Evolutionary conservation across 371 early-diverging fungal species (phyloP).

Genomic region (Massospora cicadina): DNA sequence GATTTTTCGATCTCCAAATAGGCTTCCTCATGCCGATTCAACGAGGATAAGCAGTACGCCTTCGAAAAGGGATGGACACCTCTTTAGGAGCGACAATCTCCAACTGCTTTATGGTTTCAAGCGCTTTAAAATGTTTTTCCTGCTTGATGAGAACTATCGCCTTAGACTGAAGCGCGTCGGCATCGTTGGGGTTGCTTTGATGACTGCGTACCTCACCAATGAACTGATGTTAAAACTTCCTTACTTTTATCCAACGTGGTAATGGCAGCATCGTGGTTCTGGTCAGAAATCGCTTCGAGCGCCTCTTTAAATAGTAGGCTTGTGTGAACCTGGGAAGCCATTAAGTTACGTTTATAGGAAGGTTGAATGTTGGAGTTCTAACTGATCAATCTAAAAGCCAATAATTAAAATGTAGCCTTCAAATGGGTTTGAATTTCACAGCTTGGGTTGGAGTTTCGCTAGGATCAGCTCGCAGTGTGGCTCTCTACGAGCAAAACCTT

Average conservation of each 20-base stretch:
- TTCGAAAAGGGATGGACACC: background rate
- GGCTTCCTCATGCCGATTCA: conserved; percentile 7
- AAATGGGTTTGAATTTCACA: no score
- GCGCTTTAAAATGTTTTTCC: conserved; percentile 1
- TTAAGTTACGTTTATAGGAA: background rate
- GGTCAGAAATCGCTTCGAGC: background rate
- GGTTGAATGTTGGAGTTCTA: no score
- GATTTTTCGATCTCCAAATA: background rate
- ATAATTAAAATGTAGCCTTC: no score
- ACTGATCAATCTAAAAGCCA: no score
- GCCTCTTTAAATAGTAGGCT: background rate
- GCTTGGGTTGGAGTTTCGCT: no score
- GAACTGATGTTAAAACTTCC: background rate
- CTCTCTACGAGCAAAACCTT: no score
- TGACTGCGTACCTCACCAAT: background rate
- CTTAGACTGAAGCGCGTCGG: background rate
- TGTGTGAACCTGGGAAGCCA: background rate
- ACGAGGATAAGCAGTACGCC: conserved; percentile 1
- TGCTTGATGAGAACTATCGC: background rate
- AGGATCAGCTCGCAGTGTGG: no score
- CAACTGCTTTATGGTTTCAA: background rate
- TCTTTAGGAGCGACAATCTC: background rate
- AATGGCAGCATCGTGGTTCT: background rate
- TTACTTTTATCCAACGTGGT: background rate
- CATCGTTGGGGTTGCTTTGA: background rate